Conservation (phyloP, 495 filamentous ascomycete species). For the Tetracladium marchalianum region DNA sequence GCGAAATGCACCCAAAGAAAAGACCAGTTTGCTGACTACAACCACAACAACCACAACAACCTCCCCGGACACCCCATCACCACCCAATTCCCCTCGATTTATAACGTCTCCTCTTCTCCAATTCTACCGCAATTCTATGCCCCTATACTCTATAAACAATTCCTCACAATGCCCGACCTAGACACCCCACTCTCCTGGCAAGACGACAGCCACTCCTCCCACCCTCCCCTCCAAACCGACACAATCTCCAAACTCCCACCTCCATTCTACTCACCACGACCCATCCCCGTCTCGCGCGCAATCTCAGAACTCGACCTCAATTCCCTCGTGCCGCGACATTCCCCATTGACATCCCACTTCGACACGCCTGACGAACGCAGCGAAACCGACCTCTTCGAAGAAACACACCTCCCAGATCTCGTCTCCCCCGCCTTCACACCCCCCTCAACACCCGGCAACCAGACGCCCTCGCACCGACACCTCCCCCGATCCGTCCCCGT, state of each 20-base stretch:
- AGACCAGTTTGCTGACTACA: no score
- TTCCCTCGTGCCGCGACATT: slow-evolving; percentile 6
- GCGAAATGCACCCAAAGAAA: no score
- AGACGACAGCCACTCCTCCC: background rate
- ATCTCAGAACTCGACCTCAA: slow-evolving; percentile 28
- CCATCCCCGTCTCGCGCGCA: slow-evolving; percentile 20
- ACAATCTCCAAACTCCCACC: slow-evolving; percentile 18
- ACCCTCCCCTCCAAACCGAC: slow-evolving; percentile 5
- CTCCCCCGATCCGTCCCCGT: slow-evolving; percentile 43
- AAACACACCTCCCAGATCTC: slow-evolving; percentile 33
- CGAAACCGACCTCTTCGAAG: slow-evolving; percentile 28
- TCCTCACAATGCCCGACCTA: background rate
- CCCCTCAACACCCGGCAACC: slow-evolving; percentile 61
- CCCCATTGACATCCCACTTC: slow-evolving; percentile 3
- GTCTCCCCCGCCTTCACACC: slow-evolving; percentile 74
- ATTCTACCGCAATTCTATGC: no score
- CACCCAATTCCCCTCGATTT: no score
- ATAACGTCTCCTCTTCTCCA: no score
- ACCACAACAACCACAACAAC: no score
- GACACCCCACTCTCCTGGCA: slow-evolving; percentile 1
- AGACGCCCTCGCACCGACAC: slow-evolving; percentile 32
- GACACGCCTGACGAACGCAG: slow-evolving; percentile 8
- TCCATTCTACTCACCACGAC: slow-evolving; percentile 37
- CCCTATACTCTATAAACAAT: no score
- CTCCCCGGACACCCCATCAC: no score